Evolutionary conservation across 2,329 filamentous ascomycete genomes (phyloP), one percentile per base, ranked within the genome.

Genomic region (Fusarium euwallaceae): DNA sequence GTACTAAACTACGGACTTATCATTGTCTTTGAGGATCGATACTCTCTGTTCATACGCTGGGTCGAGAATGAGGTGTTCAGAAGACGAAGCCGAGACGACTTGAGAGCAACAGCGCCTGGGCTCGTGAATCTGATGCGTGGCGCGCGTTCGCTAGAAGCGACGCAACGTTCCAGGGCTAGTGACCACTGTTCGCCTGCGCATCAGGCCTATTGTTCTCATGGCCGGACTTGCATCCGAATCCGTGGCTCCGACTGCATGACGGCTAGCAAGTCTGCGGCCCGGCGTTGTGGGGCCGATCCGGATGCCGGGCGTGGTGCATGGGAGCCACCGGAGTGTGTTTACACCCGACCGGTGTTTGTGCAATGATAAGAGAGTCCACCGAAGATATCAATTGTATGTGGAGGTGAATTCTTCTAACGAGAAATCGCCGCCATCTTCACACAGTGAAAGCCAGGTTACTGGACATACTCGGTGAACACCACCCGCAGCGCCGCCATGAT

Each of bases 271-370:
- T 17, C 22, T 61, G 41, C 61, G 58, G 59, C 24, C 69, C 72
- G 69, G 65, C 48, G 20, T 32, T 43, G 72, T 73, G 72, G 72
- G 72, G 72, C 72, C 72, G 72, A 43, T 29, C 69, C 62, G 72
- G 72, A 61, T 55, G 51, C 41, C 61, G 59, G 59, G 56, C 63
- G 59, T 36, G 22, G 22, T 43, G 17, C 11, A 27, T 12, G 27
- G 32, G 45, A 63, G 32, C 39, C 20, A 29, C 45, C 51, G 9
- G 37, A 48, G 37, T n/a, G 45, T 27, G 24, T 61, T 39, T 45
- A 8, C 66, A 12, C 16, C 43, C 48, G 45, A 53, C 64, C 36
- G 39, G 39, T 27, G 14, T 37, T 66, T 61, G 20, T 68, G 63
- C 56, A 64, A 64, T 74, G 66, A 22, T 22, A 45, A 34, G 34